phyloP scores from a whole-genome alignment of 2,329 filamentous ascomycete genomes.

The Zasmidium citrigriseum region DNA sequence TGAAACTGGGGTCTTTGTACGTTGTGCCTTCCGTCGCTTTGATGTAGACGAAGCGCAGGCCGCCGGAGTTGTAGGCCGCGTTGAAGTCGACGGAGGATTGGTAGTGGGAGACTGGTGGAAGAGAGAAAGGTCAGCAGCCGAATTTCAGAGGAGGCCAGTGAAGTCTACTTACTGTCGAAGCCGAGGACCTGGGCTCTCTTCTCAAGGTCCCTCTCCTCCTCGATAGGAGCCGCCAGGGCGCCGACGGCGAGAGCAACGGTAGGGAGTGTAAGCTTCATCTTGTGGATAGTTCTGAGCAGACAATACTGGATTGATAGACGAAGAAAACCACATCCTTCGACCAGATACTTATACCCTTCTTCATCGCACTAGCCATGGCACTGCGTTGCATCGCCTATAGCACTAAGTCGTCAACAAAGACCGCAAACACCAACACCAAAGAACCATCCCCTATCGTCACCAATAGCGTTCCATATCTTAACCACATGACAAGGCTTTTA shows the following conservation, averaged over 20 bases:
- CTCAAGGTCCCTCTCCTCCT: not conserved
- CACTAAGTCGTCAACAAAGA: not conserved
- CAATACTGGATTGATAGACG: not conserved
- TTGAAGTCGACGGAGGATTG: slow-evolving; percentile 35
- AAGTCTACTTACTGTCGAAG: slow-evolving; percentile 26
- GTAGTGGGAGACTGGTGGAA: slow-evolving; percentile 39
- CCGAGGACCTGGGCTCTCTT: not conserved
- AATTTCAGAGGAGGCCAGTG: too few species aligned
- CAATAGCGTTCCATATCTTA: not conserved
- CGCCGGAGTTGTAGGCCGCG: slow-evolving; percentile 32
- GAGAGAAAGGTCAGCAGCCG: too few species aligned
- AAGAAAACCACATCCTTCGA: not conserved
- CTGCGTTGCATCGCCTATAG: not conserved
- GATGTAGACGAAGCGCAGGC: slow-evolving; percentile 38
- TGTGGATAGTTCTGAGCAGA: not conserved
- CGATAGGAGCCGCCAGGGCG: slow-evolving; percentile 9
- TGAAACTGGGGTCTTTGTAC: slow-evolving; percentile 40
- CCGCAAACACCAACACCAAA: not conserved
- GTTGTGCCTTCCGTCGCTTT: slow-evolving; percentile 26
- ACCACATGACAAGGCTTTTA: not conserved
- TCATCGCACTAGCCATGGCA: not conserved
- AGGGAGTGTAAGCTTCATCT: not conserved
- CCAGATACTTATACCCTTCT: not conserved
- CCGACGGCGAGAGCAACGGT: slow-evolving; percentile 7
- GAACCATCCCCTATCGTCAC: not conserved